Percentiles rank a stretch among this genome's conserved stretches.
phyloP scores from a whole-genome alignment of 306 rosid genomes.

The Abrus precatorius region DNA sequence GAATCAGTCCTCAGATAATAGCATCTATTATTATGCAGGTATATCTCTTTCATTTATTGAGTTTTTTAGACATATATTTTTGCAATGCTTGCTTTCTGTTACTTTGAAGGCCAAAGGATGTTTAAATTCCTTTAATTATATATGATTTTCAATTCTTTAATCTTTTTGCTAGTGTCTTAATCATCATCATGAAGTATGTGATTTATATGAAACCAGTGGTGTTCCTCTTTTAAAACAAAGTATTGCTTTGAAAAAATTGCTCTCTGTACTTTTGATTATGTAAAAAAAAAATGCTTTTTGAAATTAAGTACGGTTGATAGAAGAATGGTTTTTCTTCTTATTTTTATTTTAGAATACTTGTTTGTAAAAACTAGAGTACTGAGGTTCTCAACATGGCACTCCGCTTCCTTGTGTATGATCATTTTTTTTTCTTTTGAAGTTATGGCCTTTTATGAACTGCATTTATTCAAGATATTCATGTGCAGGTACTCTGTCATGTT shows the following conservation, averaged over 20 bases:
- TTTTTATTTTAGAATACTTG: constrained; percentile 25
- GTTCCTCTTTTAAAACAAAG: constrained; percentile 27
- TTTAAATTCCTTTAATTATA: constrained; percentile 24
- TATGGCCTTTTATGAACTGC: constrained; percentile 23
- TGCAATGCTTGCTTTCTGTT: constrained; percentile 33
- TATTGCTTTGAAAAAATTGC: constrained; percentile 12
- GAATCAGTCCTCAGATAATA: constrained; percentile 96
- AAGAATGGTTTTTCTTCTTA: constrained; percentile 17
- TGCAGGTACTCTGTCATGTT: constrained; percentile 87
- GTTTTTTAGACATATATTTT: constrained; percentile 15
- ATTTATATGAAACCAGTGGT: constrained; percentile 20
- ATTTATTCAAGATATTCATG: constrained; percentile 44
- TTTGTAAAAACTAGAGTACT: constrained; percentile 23
- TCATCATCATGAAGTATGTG: background rate
- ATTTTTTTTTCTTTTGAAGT: constrained; percentile 27
- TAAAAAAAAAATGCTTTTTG: constrained; percentile 6
- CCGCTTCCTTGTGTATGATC: constrained; percentile 30
- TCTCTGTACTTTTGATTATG: constrained; percentile 27
- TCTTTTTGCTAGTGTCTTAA: background rate
- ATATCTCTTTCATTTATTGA: constrained; percentile 38
- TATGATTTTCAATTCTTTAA: constrained; percentile 16
- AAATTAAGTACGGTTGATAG: constrained; percentile 3
- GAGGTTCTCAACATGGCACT: constrained; percentile 13
- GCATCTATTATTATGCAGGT: constrained; percentile 99
- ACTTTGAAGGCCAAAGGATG: constrained; percentile 40